phyloP scores from a whole-genome alignment of 257 asterid genomes.

The Nicotiana attenuata region DNA sequence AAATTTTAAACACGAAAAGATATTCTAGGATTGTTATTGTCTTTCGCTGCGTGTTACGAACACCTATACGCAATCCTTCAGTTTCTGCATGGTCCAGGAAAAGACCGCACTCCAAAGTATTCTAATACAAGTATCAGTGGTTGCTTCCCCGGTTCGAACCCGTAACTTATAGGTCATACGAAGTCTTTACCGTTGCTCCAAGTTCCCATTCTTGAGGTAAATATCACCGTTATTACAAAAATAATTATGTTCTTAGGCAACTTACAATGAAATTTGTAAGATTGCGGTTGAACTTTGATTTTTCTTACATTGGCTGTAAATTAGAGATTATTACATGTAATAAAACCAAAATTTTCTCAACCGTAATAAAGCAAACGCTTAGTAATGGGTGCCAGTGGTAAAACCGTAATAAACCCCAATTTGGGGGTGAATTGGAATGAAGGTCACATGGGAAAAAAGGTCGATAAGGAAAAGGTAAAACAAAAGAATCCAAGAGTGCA shows the following conservation, averaged over 20 bases:
- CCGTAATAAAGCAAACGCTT: not conserved
- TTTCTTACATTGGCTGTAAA: not conserved
- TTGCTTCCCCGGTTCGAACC: too few species aligned
- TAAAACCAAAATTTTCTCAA: not conserved
- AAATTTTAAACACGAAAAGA: too few species aligned
- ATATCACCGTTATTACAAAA: not conserved
- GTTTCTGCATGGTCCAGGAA: too few species aligned
- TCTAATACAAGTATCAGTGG: too few species aligned
- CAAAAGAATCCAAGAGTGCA: conserved; percentile 17
- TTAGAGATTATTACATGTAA: not conserved
- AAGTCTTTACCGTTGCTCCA: too few species aligned
- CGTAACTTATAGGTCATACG: too few species aligned
- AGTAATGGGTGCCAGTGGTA: not conserved
- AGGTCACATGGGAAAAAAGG: not conserved
- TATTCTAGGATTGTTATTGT: too few species aligned
- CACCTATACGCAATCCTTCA: too few species aligned
- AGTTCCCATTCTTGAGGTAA: too few species aligned
- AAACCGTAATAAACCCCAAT: not conserved
- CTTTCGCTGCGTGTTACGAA: too few species aligned
- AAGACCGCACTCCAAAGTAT: too few species aligned
- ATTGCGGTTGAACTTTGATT: not conserved
- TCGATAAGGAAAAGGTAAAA: not conserved
- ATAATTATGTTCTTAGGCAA: not conserved
- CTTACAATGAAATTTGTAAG: not conserved
- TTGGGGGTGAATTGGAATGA: not conserved